These are phyloP conservation scores for Grigorovia transvaalensis DNA, from an alignment of 805 yeast genomes.

Conservation along the genomic window DNA sequence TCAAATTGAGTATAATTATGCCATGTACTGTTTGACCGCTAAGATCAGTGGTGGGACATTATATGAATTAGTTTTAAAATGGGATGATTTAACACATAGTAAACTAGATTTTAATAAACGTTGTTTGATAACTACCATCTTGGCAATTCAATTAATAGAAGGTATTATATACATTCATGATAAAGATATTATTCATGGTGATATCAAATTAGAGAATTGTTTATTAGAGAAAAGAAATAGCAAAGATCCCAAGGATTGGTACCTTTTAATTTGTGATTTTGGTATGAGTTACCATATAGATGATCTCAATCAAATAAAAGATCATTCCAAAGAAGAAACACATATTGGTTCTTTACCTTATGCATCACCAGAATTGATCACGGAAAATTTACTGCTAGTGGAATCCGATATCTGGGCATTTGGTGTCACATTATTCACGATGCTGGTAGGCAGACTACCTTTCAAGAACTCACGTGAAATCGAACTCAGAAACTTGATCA, in stretches of 20 bases:
- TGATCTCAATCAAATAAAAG: constrained; percentile 1
- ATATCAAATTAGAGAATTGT: constrained; percentile 73
- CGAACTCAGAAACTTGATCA: constrained; percentile 58
- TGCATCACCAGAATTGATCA: constrained; percentile 77
- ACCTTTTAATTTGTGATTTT: constrained; percentile 68
- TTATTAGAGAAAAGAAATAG: constrained; percentile 36
- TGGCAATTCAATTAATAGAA: constrained; percentile 42
- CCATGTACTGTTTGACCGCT: constrained; percentile 65
- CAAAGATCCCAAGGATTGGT: constrained; percentile 11
- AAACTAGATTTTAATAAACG: constrained; percentile 29
- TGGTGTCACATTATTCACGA: constrained; percentile 67
- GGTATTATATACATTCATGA: constrained; percentile 58
- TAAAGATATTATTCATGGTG: constrained; percentile 62
- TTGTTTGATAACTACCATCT: constrained; percentile 27
- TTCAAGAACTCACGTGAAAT: constrained; percentile 82
- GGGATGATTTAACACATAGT: constrained; percentile 42
- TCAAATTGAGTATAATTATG: constrained; percentile 44
- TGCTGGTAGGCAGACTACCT: constrained; percentile 66
- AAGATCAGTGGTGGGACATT: constrained; percentile 68
- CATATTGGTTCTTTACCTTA: constrained; percentile 87
- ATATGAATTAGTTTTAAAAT: constrained; percentile 59
- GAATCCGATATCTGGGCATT: constrained; percentile 85
- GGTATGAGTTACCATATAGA: constrained; percentile 53
- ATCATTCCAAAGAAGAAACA: constrained; percentile 14
- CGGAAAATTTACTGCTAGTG: constrained; percentile 33